Evolutionary conservation across 352 stramenopile genomes (phyloP), one percentile per base, ranked within the genome.

Genomic region (Globisporangium mamillatum): DNA sequence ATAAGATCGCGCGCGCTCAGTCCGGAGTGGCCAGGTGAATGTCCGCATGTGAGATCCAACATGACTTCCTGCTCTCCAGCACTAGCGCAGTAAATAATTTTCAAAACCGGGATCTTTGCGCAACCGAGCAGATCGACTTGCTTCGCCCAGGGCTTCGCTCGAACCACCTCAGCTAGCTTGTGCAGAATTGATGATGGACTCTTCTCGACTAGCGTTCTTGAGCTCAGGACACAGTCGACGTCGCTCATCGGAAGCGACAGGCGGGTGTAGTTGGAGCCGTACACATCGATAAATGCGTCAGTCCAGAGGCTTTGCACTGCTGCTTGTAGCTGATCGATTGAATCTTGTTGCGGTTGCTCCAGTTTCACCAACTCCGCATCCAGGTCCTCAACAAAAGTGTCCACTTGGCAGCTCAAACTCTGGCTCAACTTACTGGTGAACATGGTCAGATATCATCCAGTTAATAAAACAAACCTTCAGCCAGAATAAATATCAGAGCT

Each of bases 81-180:
- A 5, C 29, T 24, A 16, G 38, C 46, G 14, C 68, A 69, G 58
- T 78, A 92, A 1, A 86, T 82, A 50, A 99, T 90, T 75, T 99
- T 99, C 60, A 99, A 91, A 48, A 99, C 94, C 20, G 97, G 97
- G 44, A 99, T 97, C 68, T 97, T 95, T 38, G 97, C 98, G 60
- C 90, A 84, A 64, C 92, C 88, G 38, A 99, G 95, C 29, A 98
- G 74, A 63, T 99, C 98, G 18, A 99, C 91, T 27, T 87, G 87
- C 63, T 86, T 86, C 6, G 76, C 83, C 86, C 90, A 97, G 1
- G 75, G 34, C 46, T 95, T 88, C 18, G 72, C 75, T 48, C 92
- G 90, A 12, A 99, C 68, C 58, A 91, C 87, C 44, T 85, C 76
- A 20, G 89, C 85, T 14, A 99, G 78, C 7, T 94, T 71, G 67